phyloP scores from a whole-genome alignment of 2,329 filamentous ascomycete species.

The Exophiala aquamarina region DNA sequence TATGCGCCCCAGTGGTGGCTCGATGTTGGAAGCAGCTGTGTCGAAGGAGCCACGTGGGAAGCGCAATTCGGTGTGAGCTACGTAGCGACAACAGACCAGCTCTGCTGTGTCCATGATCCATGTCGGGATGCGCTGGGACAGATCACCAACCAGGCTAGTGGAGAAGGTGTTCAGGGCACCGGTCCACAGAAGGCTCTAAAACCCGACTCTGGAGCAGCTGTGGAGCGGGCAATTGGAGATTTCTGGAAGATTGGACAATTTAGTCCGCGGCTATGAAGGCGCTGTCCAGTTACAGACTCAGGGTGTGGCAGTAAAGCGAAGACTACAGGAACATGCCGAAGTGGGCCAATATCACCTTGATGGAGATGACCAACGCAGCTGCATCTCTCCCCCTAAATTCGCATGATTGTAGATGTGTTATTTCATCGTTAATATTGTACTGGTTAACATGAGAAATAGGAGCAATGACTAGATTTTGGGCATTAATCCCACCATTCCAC shows the following conservation, averaged over 20 bases:
- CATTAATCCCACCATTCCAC: too few relatives aligned
- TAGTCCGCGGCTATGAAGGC: not conserved
- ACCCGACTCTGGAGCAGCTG: not conserved
- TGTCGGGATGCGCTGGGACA: not conserved
- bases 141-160: not conserved
- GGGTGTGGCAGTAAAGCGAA: not conserved
- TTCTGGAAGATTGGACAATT: not conserved
- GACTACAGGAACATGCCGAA: not conserved
- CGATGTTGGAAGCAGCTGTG: slow-evolving; percentile 1
- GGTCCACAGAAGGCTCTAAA: not conserved
- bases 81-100: slow-evolving; percentile 1
- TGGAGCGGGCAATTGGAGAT: not conserved
- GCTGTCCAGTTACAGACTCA: too few relatives aligned
- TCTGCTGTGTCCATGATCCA: not conserved
- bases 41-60: slow-evolving; percentile 2
- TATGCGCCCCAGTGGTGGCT: slow-evolving; percentile 2
- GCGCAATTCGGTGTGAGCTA: not conserved
- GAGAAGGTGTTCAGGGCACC: not conserved
- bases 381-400: too few relatives aligned
- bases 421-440: too few relatives aligned
- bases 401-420: too few relatives aligned
- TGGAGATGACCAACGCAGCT: too few relatives aligned
- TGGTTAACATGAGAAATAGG: too few relatives aligned
- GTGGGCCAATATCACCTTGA: too few relatives aligned
- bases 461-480: too few relatives aligned